phyloP scores from a whole-genome alignment of 192 early-diverging fungal species.

The Coemansia asiatica region DNA sequence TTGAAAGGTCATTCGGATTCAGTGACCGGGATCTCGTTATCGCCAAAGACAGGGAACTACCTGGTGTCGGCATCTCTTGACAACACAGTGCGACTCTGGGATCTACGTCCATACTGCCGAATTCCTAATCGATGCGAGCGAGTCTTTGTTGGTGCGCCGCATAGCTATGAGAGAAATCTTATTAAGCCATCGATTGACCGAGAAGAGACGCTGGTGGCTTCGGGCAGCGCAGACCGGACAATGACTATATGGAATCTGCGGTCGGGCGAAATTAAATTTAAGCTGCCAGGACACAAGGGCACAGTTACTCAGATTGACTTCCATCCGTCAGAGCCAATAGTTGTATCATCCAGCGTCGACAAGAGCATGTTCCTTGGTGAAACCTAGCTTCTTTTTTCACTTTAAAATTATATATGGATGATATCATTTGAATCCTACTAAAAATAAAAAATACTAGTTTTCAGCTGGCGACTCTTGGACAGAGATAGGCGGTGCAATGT shows the following conservation, averaged over 20 bases:
- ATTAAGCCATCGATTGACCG: constrained; percentile 86
- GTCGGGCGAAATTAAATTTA: constrained; percentile 82
- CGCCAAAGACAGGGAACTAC: constrained; percentile 76
- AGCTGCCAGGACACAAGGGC: constrained; percentile 94
- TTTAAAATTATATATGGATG: background rate
- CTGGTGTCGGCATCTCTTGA: constrained; percentile 91
- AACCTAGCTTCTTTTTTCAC: constrained; percentile 32
- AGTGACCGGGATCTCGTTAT: constrained; percentile 79
- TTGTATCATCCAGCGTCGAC: constrained; percentile 85
- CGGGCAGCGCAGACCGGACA: constrained; percentile 83
- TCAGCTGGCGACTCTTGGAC: background rate
- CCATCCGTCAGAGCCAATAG: constrained; percentile 83
- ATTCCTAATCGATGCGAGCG: constrained; percentile 74
- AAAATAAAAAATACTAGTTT: background rate
- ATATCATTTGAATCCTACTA: background rate
- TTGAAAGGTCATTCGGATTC: constrained; percentile 87
- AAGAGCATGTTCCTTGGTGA: constrained; percentile 88
- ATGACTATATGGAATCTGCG: constrained; percentile 88
- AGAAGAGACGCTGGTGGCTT: constrained; percentile 80
- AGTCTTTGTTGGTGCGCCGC: constrained; percentile 82
- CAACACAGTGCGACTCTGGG: constrained; percentile 94
- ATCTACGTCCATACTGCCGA: constrained; percentile 80
- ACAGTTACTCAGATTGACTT: constrained; percentile 92
- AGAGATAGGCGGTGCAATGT: background rate
- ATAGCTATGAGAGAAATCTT: constrained; percentile 94